Evolutionary conservation across 768 basidiomycete species (phyloP), one percentile per base, ranked within the genome.

Genomic region (Lentinus brumalis): DNA sequence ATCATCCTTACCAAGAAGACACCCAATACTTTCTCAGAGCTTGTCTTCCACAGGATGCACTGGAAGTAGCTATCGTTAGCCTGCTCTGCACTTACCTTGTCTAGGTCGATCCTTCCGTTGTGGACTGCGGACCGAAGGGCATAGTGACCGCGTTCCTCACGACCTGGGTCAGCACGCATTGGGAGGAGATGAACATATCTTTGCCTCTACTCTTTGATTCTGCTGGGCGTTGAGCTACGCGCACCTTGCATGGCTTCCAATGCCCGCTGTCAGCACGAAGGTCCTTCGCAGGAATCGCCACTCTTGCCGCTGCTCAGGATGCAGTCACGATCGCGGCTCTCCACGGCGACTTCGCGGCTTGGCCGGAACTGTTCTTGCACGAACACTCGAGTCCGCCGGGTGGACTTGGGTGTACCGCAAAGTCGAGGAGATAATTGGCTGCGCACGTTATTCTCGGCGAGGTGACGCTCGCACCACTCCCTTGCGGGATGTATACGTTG

Each of bases 401-500:
- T 44, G 8, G 18, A 16, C 15, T 6, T 44, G 42, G 42, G 14
- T 44, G 42, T 44, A 44, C 42, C 42, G 18, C 42, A 44, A 15
- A 14, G 47, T 8, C 11, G 21, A 21, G 5, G 12, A 11, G 21
- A 6, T 49, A 21, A 15, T 18, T 16, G 47, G 47, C 21, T 14
- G 58, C 21, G 21, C 21, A 26, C 44, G n/a, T 29, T 29, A 44
- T 57, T 6, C 45, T 62, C 16, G 64, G 64, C 3, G 56, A 62
- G 8, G 14, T 35, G 4, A 66, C 64, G 18, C 52, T 59, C 59
- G 60, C 26, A 66, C 67, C 15, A 51, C 32, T 18, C 11, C 50
- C 9, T 14, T 44, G 14, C 42, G 65, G 0, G 63, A 64, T 46
- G 64, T 70, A 10, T 68, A 65, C 39, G 60, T 67, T 35, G 40